phyloP scores from a whole-genome alignment of 2,329 filamentous ascomycete genomes.

The Scedosporium boydii region DNA sequence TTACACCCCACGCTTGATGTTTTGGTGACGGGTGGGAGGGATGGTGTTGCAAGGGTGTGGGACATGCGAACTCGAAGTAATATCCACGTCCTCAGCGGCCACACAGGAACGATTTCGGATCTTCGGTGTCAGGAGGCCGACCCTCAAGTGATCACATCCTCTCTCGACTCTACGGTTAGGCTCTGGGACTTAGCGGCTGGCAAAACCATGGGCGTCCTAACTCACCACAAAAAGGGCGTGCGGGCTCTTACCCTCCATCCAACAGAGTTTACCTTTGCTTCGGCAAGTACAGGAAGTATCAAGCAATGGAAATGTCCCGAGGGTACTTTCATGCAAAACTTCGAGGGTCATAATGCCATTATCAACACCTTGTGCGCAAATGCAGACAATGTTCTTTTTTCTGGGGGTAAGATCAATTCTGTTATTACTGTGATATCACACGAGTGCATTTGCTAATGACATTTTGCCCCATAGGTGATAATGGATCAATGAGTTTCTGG shows the following conservation, averaged over 20 bases:
- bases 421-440: not conserved
- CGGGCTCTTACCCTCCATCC: conserved; percentile 78
- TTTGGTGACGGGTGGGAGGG: conserved; percentile 85
- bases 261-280: conserved; percentile 91
- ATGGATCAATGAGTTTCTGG: conserved; percentile 95
- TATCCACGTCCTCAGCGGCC: conserved; percentile 83
- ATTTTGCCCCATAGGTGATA: conserved; percentile 49
- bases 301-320: conserved; percentile 99
- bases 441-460: not conserved
- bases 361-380: conserved; percentile 93
- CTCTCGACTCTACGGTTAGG: conserved; percentile 81
- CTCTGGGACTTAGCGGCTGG: conserved; percentile 94
- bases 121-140: conserved; percentile 92
- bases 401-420: conserved; percentile 48
- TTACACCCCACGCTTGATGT: conserved; percentile 95
- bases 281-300: conserved; percentile 82
- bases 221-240: conserved; percentile 97
- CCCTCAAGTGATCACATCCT: conserved; percentile 89
- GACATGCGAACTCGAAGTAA: conserved; percentile 97
- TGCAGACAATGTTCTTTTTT: conserved; percentile 90
- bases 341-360: conserved; percentile 91
- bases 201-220: conserved; percentile 91
- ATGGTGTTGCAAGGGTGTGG: conserved; percentile 93
- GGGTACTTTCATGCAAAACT: conserved; percentile 98
- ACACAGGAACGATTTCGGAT: conserved; percentile 83